A percentile compares a stretch with the other conserved stretches of the same genome.
These are phyloP conservation scores for Termitomyces sp. DNA, from an alignment of 768 basidiomycete species.

Conservation along the genomic window DNA sequence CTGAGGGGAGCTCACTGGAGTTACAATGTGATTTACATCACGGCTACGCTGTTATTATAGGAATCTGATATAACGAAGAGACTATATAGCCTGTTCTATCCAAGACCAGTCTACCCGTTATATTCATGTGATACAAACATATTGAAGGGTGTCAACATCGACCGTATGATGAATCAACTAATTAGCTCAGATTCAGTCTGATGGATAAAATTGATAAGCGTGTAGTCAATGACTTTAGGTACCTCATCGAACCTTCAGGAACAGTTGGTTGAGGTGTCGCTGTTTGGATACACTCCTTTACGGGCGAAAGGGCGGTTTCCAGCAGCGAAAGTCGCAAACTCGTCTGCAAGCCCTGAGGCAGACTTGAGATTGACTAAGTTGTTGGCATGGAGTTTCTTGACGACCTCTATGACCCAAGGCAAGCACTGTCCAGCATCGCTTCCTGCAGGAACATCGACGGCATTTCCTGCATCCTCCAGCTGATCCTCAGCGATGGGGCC, in stretches of 20 bases:
- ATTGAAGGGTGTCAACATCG: no score
- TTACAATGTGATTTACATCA: no score
- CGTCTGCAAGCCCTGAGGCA: background rate
- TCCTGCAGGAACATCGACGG: background rate
- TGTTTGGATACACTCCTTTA: background rate
- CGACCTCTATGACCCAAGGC: background rate
- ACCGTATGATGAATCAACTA: no score
- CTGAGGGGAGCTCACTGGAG: no score
- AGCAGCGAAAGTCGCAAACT: background rate
- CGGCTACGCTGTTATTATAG: no score
- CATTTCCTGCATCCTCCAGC: background rate
- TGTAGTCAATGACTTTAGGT: background rate
- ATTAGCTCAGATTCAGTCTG: no score
- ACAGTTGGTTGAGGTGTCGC: background rate
- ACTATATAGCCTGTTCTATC: no score
- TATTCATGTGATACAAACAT: no score
- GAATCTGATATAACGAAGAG: no score
- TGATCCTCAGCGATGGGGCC: background rate
- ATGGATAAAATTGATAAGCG: background rate
- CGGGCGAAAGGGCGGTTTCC: background rate
- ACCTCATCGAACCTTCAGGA: background rate
- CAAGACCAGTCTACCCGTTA: no score
- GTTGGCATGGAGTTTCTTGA: background rate
- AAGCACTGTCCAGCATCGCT: background rate
- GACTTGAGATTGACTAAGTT: background rate